Evolutionary conservation across 371 early-diverging fungal species (phyloP).

Genomic region (Lichtheimia hyalospora): DNA sequence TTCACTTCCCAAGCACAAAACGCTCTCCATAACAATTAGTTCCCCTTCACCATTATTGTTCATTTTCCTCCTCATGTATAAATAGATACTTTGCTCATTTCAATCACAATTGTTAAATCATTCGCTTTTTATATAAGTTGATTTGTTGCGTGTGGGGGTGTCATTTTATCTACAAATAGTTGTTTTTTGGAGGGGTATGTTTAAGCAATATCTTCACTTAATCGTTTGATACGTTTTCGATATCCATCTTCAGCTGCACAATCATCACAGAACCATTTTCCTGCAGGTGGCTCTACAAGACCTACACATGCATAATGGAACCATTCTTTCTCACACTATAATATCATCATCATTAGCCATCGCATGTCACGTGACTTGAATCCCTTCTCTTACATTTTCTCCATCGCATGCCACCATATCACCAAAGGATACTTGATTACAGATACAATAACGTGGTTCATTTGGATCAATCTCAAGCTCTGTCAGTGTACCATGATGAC

Average conservation of each 20-base stretch:
- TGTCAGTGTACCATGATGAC: slow-evolving; percentile 22
- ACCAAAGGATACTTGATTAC: slow-evolving; percentile 95
- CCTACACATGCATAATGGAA: slow-evolving; percentile 95
- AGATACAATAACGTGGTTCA: slow-evolving; percentile 95
- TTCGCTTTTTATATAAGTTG: not conserved
- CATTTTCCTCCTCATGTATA: not conserved
- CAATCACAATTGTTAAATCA: not conserved
- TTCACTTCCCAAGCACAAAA: slow-evolving; percentile 18
- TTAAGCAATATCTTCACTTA: slow-evolving; percentile 15
- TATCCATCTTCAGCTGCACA: slow-evolving; percentile 37
- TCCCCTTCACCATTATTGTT: not conserved
- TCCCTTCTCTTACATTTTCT: slow-evolving; percentile 61
- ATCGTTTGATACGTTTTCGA: slow-evolving; percentile 27
- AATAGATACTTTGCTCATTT: not conserved
- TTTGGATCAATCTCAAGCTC: slow-evolving; percentile 91
- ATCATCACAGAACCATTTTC: slow-evolving; percentile 92
- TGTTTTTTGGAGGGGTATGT: not conserved
- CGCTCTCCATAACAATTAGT: not conserved
- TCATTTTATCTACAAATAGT: not conserved
- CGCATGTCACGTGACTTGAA: not conserved
- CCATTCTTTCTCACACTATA: slow-evolving; percentile 91
- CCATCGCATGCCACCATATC: slow-evolving; percentile 98
- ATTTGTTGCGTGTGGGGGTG: not conserved
- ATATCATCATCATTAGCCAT: not conserved
- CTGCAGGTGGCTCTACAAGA: slow-evolving; percentile 78